These are phyloP conservation scores for Tylopilus intermedius DNA, from an alignment of 768 basidiomycete genomes.

Conservation along the genomic window DNA sequence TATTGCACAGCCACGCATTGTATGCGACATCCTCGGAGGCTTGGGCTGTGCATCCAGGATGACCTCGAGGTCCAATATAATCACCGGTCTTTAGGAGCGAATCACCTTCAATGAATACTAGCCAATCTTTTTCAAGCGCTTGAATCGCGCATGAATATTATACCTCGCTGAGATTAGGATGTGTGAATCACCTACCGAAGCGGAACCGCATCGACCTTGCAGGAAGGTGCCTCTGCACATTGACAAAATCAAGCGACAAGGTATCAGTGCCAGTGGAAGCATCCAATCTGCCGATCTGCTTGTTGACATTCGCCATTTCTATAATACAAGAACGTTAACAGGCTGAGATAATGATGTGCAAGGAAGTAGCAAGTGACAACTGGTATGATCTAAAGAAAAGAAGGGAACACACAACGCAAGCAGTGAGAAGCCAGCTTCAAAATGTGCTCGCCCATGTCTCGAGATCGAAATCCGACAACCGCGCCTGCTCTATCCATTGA, in stretches of 20 bases:
- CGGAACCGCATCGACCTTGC: too few species aligned
- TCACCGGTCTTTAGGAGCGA: too few species aligned
- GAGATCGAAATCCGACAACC: conserved; percentile 59
- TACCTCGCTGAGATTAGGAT: too few species aligned
- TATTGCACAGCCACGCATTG: too few species aligned
- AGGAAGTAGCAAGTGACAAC: conserved; percentile 25
- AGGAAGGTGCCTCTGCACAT: background rate
- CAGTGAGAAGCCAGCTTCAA: conserved; percentile 32
- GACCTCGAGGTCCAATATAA: too few species aligned
- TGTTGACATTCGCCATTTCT: conserved; percentile 14
- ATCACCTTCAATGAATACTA: too few species aligned
- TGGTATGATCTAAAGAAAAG: conserved; percentile 22
- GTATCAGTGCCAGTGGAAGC: background rate
- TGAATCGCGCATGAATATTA: too few species aligned
- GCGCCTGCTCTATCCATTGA: conserved; percentile 66
- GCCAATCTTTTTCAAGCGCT: too few species aligned
- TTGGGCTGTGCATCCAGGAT: too few species aligned
- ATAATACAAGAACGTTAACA: conserved; percentile 30
- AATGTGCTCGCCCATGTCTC: conserved; percentile 79
- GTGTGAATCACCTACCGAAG: too few species aligned
- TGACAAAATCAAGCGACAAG: background rate
- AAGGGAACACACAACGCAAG: conserved; percentile 7
- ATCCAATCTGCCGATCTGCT: background rate
- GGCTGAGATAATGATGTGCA: conserved; percentile 29
- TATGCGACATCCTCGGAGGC: too few species aligned